These are phyloP conservation scores for Phytophthora ohioensis DNA, from an alignment of 352 stramenopile species.

Conservation along the genomic window DNA sequence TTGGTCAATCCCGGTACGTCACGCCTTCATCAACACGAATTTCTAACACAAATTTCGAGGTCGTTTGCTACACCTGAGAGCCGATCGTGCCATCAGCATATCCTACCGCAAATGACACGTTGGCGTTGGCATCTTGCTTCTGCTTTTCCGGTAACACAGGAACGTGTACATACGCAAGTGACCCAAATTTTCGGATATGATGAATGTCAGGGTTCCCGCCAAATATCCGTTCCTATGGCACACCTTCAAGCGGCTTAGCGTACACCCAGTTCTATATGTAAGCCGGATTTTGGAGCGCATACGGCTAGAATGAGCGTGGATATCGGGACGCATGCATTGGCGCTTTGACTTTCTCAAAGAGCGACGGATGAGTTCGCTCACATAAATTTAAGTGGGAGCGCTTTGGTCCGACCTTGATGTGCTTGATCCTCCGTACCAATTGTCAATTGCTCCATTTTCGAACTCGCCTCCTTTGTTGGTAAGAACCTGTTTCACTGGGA, in stretches of 20 bases:
- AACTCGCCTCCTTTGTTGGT: constrained; percentile 15
- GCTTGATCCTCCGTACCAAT: constrained; percentile 12
- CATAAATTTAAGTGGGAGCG: constrained; percentile 5
- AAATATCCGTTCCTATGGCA: constrained; percentile 15
- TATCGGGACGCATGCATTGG: constrained; percentile 14
- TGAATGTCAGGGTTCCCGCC: constrained; percentile 14
- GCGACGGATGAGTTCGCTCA: constrained; percentile 9
- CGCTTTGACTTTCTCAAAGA: constrained; percentile 10
- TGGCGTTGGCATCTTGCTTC: constrained; percentile 8
- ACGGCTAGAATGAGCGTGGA: constrained; percentile 10
- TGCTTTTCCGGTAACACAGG: not conserved
- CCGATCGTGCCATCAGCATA: constrained; percentile 15
- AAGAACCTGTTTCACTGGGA: constrained; percentile 8
- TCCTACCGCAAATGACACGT: not conserved
- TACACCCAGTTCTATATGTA: constrained; percentile 15
- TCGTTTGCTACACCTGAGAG: constrained; percentile 11
- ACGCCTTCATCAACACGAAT: constrained; percentile 5
- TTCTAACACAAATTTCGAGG: constrained; percentile 9
- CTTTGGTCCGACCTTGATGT: constrained; percentile 12
- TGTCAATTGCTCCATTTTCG: constrained; percentile 1
- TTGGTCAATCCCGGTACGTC: constrained; percentile 4
- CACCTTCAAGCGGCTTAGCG: not conserved
- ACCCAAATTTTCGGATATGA: constrained; percentile 19
- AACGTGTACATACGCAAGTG: constrained; percentile 12
- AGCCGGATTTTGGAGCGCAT: constrained; percentile 11